Evolutionary conservation across 2,329 filamentous ascomycete genomes (phyloP).

Genomic region (Pseudodiploospora longispora): DNA sequence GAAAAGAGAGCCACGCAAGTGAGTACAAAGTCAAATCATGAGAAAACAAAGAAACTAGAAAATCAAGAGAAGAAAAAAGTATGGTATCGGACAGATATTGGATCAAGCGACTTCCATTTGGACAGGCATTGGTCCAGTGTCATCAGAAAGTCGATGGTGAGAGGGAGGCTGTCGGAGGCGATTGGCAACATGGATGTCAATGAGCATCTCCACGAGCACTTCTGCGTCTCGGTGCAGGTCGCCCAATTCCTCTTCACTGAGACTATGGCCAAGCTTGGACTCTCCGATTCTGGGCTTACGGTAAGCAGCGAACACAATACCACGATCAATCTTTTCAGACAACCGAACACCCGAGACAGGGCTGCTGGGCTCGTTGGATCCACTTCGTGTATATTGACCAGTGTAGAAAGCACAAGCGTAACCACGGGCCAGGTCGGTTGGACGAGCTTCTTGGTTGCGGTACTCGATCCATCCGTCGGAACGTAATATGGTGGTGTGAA

Average conservation of each 20-base stretch:
- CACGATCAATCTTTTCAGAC: constrained; percentile 33
- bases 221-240: constrained; percentile 42
- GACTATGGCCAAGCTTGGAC: constrained; percentile 25
- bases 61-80: constrained; percentile 1
- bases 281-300: constrained; percentile 36
- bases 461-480: constrained; percentile 47
- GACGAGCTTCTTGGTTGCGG: constrained; percentile 31
- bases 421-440: constrained; percentile 40
- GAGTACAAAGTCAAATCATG: neutral
- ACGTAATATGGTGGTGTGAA: constrained; percentile 43
- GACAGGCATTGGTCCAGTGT: constrained; percentile 31
- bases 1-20: neutral
- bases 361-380: constrained; percentile 16
- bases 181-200: constrained; percentile 39
- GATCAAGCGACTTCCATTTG: neutral
- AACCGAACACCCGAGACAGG: constrained; percentile 17
- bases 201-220: constrained; percentile 43
- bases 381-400: constrained; percentile 24
- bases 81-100: neutral
- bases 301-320: constrained; percentile 50
- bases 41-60: neutral
- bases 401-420: constrained; percentile 48
- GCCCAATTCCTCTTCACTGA: constrained; percentile 33
- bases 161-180: constrained; percentile 23
- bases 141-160: constrained; percentile 20